Evolutionary conservation across 2,329 filamentous ascomycete genomes (phyloP).

Genomic region (Ophiocordyceps polyrhachis-furcata): DNA sequence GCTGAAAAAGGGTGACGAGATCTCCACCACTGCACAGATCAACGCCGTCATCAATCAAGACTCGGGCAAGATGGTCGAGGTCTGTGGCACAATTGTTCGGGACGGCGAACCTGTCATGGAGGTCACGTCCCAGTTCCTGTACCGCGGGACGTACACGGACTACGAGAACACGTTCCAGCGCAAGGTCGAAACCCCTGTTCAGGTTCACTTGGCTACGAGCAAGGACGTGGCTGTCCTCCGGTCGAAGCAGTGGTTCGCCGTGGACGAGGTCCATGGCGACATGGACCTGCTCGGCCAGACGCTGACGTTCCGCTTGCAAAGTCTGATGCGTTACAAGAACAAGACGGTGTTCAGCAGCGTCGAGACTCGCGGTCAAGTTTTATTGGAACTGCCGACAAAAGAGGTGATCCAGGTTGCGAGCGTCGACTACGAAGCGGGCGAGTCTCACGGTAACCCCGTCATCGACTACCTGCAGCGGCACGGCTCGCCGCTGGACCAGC

Average conservation of each 20-base stretch:
- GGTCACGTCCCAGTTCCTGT: conserved; percentile 94
- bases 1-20: conserved; percentile 83
- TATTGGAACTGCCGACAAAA: conserved; percentile 89
- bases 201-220: conserved; percentile 68
- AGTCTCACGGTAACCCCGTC: conserved; percentile 89
- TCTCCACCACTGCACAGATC: conserved; percentile 85
- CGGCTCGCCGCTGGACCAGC: conserved; percentile 84
- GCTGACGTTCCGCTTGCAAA: conserved; percentile 87
- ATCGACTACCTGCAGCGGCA: conserved; percentile 89
- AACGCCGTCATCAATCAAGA: conserved; percentile 98
- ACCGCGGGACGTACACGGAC: conserved; percentile 81
- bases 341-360: conserved; percentile 80
- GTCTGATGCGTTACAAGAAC: conserved; percentile 85
- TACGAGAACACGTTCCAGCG: conserved; percentile 98
- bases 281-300: conserved; percentile 84
- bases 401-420: conserved; percentile 95
- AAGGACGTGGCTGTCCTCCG: conserved; percentile 88
- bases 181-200: conserved; percentile 88
- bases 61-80: conserved; percentile 98
- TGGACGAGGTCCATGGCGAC: conserved; percentile 51
- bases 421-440: conserved; percentile 82
- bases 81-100: conserved; percentile 88
- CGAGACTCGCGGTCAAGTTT: conserved; percentile 78
- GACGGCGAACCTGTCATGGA: conserved; percentile 84
- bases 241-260: conserved; percentile 94